phyloP scores from a whole-genome alignment of 306 rosid genomes.

The Cucumis melo region DNA sequence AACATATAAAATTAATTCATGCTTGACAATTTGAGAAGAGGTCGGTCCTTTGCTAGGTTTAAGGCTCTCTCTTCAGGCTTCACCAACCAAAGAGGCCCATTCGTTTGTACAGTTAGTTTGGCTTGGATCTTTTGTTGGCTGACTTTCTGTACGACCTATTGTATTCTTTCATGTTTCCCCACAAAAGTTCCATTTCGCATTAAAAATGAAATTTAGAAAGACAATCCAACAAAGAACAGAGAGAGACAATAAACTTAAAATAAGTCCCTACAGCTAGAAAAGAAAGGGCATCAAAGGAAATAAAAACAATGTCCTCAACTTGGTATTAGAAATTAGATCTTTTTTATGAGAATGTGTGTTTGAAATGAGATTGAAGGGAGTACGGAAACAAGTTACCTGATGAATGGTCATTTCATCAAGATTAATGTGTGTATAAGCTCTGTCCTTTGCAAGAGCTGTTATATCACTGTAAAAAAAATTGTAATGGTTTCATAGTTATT shows the following conservation, averaged over 20 bases:
- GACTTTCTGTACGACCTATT: background rate
- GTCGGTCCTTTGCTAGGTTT: background rate
- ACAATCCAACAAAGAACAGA: no score
- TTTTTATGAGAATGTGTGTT: background rate
- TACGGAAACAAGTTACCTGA: conserved; percentile 37
- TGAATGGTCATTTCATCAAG: conserved; percentile 93
- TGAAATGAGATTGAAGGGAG: background rate
- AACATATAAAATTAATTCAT: background rate
- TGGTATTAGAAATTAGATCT: background rate
- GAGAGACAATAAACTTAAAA: background rate
- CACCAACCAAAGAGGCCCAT: background rate
- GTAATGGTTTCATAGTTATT: conserved; percentile 1
- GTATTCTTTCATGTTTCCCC: background rate
- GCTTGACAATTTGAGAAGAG: background rate
- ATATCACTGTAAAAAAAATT: conserved; percentile 59
- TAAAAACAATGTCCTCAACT: background rate
- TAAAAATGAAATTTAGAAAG: no score
- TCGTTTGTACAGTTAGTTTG: background rate
- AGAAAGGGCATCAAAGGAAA: background rate
- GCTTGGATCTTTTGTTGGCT: background rate
- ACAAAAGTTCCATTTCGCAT: background rate
- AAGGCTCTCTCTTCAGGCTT: background rate
- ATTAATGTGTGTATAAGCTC: conserved; percentile 75
- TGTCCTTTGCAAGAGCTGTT: conserved; percentile 97
- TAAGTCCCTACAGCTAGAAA: background rate